phyloP scores from a whole-genome alignment of 2,329 filamentous ascomycete genomes.

The Apiospora saccharicola region DNA sequence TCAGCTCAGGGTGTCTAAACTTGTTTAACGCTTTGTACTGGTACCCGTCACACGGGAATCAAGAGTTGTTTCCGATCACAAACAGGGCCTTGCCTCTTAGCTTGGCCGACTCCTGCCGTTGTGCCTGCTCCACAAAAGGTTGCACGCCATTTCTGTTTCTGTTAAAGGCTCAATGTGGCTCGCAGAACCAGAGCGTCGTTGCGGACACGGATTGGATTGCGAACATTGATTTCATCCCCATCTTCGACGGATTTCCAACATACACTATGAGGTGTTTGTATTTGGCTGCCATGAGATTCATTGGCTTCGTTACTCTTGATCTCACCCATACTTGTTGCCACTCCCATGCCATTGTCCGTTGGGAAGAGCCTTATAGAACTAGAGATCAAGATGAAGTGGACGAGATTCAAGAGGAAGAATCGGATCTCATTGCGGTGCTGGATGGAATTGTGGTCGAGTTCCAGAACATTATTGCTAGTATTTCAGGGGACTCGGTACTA shows the following conservation, averaged over 20 bases:
- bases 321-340: conserved; percentile 22
- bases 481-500: neutral
- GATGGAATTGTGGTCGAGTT: conserved; percentile 14
- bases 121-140: conserved; percentile 6
- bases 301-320: neutral
- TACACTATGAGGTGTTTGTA: neutral
- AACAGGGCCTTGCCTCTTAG: neutral
- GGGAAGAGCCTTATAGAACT: neutral
- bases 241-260: neutral
- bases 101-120: conserved; percentile 12
- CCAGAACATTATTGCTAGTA: neutral
- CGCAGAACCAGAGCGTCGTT: neutral
- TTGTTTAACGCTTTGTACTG: no score
- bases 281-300: conserved; percentile 1
- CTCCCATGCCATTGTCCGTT: accelerated
- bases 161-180: neutral
- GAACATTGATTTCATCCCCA: no score
- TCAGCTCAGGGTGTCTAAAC: neutral
- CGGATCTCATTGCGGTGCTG: neutral
- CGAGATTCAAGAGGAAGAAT: conserved; percentile 20
- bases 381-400: conserved; percentile 3
- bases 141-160: conserved; percentile 21
- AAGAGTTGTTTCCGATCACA: neutral
- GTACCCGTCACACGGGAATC: neutral
- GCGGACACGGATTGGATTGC: neutral